These are phyloP conservation scores for Darksidea phi DNA, from an alignment of 495 filamentous ascomycete species.

Conservation along the genomic window DNA sequence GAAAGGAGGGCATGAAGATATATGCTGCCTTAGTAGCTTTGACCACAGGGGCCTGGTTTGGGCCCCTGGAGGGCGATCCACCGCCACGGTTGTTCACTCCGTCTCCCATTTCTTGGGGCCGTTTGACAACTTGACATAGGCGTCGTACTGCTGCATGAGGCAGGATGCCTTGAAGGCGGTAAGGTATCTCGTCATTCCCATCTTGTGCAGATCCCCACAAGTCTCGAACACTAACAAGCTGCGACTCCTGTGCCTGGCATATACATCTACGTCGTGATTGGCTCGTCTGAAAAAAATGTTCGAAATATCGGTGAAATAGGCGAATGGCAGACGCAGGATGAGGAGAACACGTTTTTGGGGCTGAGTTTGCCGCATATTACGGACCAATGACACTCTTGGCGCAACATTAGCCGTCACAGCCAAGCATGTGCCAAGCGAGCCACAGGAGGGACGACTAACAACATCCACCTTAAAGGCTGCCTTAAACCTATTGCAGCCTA, in stretches of 20 bases:
- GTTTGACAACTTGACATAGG: background rate
- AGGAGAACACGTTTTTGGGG: background rate
- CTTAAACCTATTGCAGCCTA: background rate
- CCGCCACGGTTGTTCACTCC: background rate
- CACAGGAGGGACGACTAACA: background rate
- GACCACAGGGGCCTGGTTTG: background rate
- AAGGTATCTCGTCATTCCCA: background rate
- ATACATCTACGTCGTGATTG: background rate
- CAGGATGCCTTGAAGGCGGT: slow-evolving; percentile 1
- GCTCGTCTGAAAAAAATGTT: background rate
- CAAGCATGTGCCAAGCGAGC: background rate
- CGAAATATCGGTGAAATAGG: background rate
- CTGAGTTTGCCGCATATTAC: background rate
- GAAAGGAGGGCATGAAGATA: background rate
- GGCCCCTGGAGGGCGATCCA: background rate
- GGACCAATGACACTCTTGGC: background rate
- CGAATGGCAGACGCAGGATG: background rate
- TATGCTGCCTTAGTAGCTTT: background rate
- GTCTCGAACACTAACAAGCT: background rate
- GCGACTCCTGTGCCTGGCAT: background rate
- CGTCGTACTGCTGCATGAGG: background rate
- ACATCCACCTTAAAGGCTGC: background rate
- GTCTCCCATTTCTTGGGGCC: background rate
- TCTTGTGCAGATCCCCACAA: background rate
- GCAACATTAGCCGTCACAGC: background rate